phyloP scores from a whole-genome alignment of 208 protist species.

The Crithidia fasciculata region DNA sequence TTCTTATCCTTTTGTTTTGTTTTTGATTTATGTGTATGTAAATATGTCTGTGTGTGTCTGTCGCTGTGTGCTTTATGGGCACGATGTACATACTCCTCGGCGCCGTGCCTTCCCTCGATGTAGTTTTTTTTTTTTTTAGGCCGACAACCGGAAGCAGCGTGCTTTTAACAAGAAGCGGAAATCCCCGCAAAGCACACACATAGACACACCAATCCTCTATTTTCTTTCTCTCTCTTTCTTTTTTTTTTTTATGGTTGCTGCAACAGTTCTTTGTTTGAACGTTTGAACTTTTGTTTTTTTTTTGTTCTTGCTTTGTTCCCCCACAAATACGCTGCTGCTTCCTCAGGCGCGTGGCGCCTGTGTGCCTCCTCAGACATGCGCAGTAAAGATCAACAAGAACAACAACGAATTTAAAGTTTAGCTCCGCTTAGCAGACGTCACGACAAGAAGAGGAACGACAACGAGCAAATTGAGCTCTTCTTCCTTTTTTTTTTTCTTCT shows the following conservation, averaged over 20 bases:
- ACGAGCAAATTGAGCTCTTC: too few species aligned
- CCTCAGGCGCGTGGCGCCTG: too few species aligned
- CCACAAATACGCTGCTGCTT: too few species aligned
- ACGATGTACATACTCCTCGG: neutral
- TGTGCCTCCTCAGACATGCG: too few species aligned
- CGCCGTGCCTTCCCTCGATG: neutral
- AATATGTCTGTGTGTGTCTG: constrained; percentile 4
- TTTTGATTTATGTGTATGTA: neutral
- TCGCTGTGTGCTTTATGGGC: neutral
- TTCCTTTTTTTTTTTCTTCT: too few species aligned
- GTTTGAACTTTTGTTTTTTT: constrained; percentile 19
- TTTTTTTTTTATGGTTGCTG: neutral
- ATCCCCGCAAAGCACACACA: too few species aligned
- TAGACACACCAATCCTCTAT: neutral
- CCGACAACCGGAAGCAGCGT: too few species aligned
- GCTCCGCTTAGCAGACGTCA: too few species aligned
- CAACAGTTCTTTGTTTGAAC: neutral
- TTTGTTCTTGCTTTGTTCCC: constrained; percentile 16
- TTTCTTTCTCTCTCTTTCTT: neutral
- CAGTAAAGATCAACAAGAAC: too few species aligned
- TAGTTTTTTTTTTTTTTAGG: neutral
- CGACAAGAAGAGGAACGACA: too few species aligned
- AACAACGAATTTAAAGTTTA: too few species aligned
- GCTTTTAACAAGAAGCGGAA: too few species aligned
- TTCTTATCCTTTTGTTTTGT: neutral